Percentiles rank a stretch among this genome's conserved stretches.
phyloP scores from a whole-genome alignment of 495 filamentous ascomycete genomes.

The Daldinia caldariorum region DNA sequence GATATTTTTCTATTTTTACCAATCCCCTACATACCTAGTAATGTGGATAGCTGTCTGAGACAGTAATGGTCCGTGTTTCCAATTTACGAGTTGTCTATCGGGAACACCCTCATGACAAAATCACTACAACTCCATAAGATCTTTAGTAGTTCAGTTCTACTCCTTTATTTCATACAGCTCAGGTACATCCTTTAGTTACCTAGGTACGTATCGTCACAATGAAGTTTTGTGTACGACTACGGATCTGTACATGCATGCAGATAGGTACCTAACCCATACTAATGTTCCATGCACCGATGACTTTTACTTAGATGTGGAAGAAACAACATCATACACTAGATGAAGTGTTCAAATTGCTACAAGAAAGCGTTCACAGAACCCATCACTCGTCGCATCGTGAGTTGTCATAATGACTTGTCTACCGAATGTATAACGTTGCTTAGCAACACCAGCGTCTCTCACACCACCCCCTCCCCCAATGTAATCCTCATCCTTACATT shows the following conservation, averaged over 20 bases:
- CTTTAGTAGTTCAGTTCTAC: background rate
- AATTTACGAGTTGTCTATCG: background rate
- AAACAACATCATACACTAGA: background rate
- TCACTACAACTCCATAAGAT: background rate
- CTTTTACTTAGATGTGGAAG: background rate
- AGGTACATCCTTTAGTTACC: background rate
- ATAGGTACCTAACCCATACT: background rate
- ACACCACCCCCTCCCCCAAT: background rate
- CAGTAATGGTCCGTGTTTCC: background rate
- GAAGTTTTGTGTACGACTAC: background rate
- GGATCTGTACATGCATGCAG: too few relatives aligned
- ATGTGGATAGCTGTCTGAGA: background rate
- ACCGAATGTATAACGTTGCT: background rate
- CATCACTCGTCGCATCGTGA: background rate
- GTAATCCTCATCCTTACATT: background rate
- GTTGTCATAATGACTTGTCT: constrained; percentile 2
- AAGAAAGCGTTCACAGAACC: background rate
- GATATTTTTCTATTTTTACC: background rate
- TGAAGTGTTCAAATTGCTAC: background rate
- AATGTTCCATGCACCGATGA: background rate
- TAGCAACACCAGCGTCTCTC: background rate
- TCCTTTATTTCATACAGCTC: background rate
- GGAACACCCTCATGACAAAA: background rate
- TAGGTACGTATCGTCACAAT: background rate
- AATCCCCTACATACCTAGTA: too few relatives aligned